phyloP scores from a whole-genome alignment of 2,329 filamentous ascomycete genomes.

The Sarocladium brachiariae region DNA sequence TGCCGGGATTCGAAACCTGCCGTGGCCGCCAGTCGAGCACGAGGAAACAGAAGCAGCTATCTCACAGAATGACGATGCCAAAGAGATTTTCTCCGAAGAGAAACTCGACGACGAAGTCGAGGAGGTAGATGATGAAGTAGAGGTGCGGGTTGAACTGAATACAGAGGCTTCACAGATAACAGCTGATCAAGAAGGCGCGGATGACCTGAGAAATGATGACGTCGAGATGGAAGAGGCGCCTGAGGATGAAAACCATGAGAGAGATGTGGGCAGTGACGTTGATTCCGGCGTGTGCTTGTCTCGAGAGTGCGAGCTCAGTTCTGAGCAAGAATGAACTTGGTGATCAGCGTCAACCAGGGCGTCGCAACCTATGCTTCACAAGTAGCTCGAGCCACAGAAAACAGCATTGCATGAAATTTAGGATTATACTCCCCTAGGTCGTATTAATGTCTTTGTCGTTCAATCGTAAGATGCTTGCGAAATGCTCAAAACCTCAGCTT shows the following conservation, averaged over 20 bases:
- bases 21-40: conserved; percentile 19
- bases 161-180: too few relatives aligned
- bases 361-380: too few relatives aligned
- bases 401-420: not conserved
- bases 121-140: too few relatives aligned
- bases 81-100: not conserved
- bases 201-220: too few relatives aligned
- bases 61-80: not conserved
- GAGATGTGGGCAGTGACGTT: not conserved
- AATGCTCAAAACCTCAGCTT: conserved; percentile 70
- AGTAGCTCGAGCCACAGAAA: too few relatives aligned
- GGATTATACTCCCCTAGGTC: not conserved
- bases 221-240: too few relatives aligned
- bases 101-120: conserved; percentile 1
- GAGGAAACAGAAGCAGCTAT: not conserved
- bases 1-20: conserved; percentile 21
- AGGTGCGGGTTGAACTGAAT: too few relatives aligned
- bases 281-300: not conserved
- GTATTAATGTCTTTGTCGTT: not conserved
- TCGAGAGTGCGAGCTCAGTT: too few relatives aligned
- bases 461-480: not conserved
- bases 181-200: too few relatives aligned
- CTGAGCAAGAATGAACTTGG: not conserved
- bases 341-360: too few relatives aligned
- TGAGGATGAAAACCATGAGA: not conserved